Evolutionary conservation across 768 basidiomycete species (phyloP).

Genomic region (Mrakia blollopis): DNA sequence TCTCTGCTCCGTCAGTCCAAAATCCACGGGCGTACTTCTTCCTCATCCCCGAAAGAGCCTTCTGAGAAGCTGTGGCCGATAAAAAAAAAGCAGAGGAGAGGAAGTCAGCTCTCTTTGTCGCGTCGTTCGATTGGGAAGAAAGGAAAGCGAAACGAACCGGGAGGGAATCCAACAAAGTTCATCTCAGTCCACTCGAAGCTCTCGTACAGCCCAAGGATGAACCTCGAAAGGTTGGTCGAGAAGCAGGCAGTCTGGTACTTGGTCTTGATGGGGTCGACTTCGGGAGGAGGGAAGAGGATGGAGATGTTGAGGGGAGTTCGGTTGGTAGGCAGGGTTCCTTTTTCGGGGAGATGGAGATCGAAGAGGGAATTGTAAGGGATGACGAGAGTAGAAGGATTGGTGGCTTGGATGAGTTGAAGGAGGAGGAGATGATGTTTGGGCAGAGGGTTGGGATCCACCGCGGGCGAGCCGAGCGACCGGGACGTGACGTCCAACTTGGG

Average conservation of each 20-base stretch:
- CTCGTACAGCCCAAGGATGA: background rate
- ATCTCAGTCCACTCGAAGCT: background rate
- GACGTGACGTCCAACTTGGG: background rate
- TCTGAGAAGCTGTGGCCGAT: too few relatives aligned
- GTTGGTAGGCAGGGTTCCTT: background rate
- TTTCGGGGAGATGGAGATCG: background rate
- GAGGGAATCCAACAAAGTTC: background rate
- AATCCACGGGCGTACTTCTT: background rate
- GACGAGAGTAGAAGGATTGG: background rate
- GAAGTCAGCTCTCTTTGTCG: too few relatives aligned
- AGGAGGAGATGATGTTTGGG: background rate
- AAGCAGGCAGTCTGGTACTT: background rate
- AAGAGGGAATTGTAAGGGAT: background rate
- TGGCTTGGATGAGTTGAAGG: background rate
- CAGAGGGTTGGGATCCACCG: background rate
- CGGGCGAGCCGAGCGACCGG: background rate
- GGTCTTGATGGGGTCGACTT: background rate
- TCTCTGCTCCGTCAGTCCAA: background rate
- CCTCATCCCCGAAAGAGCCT: background rate
- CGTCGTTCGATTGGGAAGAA: too few relatives aligned
- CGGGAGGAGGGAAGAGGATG: background rate
- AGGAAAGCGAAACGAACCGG: background rate
- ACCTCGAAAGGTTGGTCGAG: background rate
- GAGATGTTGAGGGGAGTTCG: background rate
- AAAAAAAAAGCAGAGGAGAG: too few relatives aligned